Percentiles rank a stretch among this genome's conserved stretches.
These are phyloP conservation scores for Saksenaea vasiformis DNA, from an alignment of 371 early-diverging fungal genomes.

Conservation along the genomic window DNA sequence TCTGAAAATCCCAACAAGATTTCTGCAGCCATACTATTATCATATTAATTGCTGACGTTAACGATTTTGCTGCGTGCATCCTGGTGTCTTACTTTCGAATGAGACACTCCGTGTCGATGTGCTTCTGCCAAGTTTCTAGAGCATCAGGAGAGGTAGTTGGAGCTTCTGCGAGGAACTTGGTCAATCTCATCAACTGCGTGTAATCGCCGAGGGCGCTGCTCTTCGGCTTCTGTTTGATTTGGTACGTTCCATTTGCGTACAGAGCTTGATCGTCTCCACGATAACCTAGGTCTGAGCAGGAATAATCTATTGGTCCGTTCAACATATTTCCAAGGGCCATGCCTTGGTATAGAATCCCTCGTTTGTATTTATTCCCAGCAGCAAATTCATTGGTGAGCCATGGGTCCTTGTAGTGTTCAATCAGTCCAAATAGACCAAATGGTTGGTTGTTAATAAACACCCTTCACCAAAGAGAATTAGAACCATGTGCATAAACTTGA, in stretches of 20 bases:
- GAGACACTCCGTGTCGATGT: constrained; percentile 34
- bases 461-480: constrained; percentile 2
- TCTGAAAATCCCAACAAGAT: constrained; percentile 36
- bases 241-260: constrained; percentile 31
- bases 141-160: constrained; percentile 17
- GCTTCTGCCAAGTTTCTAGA: constrained; percentile 27
- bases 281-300: constrained; percentile 25
- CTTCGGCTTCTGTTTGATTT: constrained; percentile 27
- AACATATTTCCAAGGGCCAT: not conserved
- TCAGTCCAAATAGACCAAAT: constrained; percentile 38
- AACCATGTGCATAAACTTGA: not conserved
- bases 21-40: constrained; percentile 34
- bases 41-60: not conserved
- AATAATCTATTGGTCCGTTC: not conserved
- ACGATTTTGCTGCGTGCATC: constrained; percentile 2
- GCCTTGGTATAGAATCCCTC: constrained; percentile 40
- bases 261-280: constrained; percentile 20
- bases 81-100: constrained; percentile 27
- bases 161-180: constrained; percentile 32
- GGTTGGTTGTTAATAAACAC: constrained; percentile 38
- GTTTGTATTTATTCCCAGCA: constrained; percentile 27
- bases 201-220: constrained; percentile 12
- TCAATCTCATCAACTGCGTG: constrained; percentile 29
- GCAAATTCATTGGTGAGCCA: constrained; percentile 41
- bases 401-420: constrained; percentile 35